Base-by-base conservation (phyloP, 2,329 filamentous ascomycete species). In the Aspergillus viridinutans region DNA sequence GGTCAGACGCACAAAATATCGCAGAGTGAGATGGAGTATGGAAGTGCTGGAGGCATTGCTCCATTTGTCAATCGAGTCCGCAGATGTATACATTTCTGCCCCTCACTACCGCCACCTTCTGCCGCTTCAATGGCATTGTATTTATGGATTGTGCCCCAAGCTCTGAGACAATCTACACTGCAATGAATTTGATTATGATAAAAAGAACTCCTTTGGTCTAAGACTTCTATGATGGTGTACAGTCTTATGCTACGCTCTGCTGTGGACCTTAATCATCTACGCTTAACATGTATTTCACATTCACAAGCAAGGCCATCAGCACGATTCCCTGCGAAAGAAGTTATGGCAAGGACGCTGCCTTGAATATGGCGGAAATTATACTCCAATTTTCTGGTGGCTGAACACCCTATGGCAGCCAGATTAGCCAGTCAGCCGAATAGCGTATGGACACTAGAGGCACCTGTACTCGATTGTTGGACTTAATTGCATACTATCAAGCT, bases 81-180 rank as follows among this genome's bases (percentile, higher is more conserved):
- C 25, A 8, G 25, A 50, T 38, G 40, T 25, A 26, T 38, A 17
- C 26, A 21, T 48, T 58, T 58, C 53, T 59, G 57, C 57, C 49
- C 5, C 5, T 4, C n/a, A 14, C 2, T 43, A 54, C 57, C 57
- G 57, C 52, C 49, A 20, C n/a, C 38, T 59, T 55, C 57, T 59
- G 57, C 57, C 56, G 2, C 12, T 45, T 14, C 51, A 43, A 23
- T 51, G 51, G 52, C 49, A 49, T 40, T 48, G 48, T 43, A n/a
- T 43, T 43, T 40, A 20, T 20, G 8, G 10, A 20, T 21, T 35
- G 12, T 35, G 32, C 12, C 14, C 32, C 2, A 4, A 6, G 14
- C 32, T 35, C 5, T 6, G 32, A 35, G 14, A 35, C 14, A 38
- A 7, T 38, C 14, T 7, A 38, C 14, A 7, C 3, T 38, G 14